These are phyloP conservation scores for Termitomyces sp. DNA, from an alignment of 768 basidiomycete genomes.

Conservation along the genomic window DNA sequence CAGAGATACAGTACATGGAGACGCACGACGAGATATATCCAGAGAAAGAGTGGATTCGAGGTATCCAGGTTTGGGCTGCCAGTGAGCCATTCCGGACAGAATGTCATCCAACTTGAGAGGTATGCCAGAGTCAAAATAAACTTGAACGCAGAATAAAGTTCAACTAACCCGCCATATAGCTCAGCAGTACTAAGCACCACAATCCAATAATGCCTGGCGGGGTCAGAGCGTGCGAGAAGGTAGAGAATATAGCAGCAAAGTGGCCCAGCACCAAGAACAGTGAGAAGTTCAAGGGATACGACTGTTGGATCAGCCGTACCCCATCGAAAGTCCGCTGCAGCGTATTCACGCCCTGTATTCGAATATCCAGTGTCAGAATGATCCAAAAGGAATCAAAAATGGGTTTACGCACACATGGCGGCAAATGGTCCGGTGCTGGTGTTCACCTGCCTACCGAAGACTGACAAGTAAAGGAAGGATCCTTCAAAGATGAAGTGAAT, in stretches of 20 bases:
- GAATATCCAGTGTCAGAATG: background rate
- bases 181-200: conserved; percentile 74
- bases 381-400: background rate
- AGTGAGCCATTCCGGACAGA: conserved; percentile 82
- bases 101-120: conserved; percentile 75
- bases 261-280: conserved; percentile 75
- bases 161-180: conserved; percentile 66
- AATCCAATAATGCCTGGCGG: conserved; percentile 75
- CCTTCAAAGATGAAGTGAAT: conserved; percentile 81
- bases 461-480: conserved; percentile 74
- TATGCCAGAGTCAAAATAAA: background rate
- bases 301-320: conserved; percentile 74
- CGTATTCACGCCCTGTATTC: conserved; percentile 72
- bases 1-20: background rate
- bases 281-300: conserved; percentile 80
- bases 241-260: conserved; percentile 70
- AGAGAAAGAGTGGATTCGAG: conserved; percentile 66
- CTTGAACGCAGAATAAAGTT: background rate
- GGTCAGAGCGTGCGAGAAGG: conserved; percentile 61
- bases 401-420: conserved; percentile 58
- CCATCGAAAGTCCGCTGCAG: conserved; percentile 80
- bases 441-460: conserved; percentile 70
- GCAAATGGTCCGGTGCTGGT: conserved; percentile 67
- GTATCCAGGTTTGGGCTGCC: conserved; percentile 71
- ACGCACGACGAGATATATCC: conserved; percentile 79